Evolutionary conservation across 495 filamentous ascomycete species (phyloP).

Genomic region (Aspergillus olivimuriae): DNA sequence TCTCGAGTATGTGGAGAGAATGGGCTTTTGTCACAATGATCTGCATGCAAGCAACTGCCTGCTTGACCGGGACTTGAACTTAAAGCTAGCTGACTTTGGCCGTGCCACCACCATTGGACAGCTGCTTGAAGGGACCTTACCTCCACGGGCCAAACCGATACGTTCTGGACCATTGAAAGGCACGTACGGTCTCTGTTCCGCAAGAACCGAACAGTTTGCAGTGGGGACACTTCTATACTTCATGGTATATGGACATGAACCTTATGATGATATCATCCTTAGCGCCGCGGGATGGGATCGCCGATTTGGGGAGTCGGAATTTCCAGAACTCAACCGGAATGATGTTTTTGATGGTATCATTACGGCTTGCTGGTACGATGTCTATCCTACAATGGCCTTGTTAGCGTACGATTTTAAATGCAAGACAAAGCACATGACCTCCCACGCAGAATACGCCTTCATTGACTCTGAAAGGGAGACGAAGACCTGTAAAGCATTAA

Average conservation of each 20-base stretch:
- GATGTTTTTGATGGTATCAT: constrained; percentile 18
- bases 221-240: constrained; percentile 24
- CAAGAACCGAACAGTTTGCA: constrained; percentile 25
- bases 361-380: constrained; percentile 20
- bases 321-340: constrained; percentile 18
- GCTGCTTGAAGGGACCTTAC: constrained; percentile 11
- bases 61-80: constrained; percentile 15
- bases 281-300: constrained; percentile 17
- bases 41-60: too few species aligned
- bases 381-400: constrained; percentile 22
- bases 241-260: constrained; percentile 26
- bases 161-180: constrained; percentile 16
- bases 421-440: constrained; percentile 14
- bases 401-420: constrained; percentile 17
- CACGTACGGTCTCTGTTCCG: constrained; percentile 17
- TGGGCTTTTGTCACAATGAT: too few species aligned
- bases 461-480: constrained; percentile 18
- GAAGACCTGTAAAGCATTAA: constrained; percentile 16
- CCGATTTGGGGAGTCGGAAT: constrained; percentile 18
- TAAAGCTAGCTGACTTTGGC: constrained; percentile 19
- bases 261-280: constrained; percentile 22
- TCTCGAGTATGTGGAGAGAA: too few species aligned
- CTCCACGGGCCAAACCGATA: constrained; percentile 17
- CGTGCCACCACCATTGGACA: constrained; percentile 22
- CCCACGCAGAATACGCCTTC: constrained; percentile 11